Evolutionary conservation across 1,284 basidiomycete genomes (phyloP), one percentile per base, ranked within the genome.

Genomic region (Rhodotorula sp.): DNA sequence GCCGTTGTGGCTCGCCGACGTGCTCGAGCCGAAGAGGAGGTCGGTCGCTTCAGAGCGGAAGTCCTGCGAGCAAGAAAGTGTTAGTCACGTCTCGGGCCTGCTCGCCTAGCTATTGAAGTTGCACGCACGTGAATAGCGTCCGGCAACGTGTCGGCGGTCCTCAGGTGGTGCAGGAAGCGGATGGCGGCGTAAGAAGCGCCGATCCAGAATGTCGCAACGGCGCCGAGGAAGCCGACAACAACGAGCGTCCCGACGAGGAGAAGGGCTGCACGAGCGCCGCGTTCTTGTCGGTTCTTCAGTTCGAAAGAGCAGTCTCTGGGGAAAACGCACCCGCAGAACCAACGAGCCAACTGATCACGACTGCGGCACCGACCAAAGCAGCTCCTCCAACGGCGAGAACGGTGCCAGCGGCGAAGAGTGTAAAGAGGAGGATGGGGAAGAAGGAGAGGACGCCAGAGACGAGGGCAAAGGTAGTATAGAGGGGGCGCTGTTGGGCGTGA

Each of bases 371-470:
- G 36, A 68, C 29, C 24, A 72, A 47, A 4, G 70, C 66, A 2
- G 48, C 57, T 6, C 70, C 70, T 4, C 66, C 66, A n/a, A 72
- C 49, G 39, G 68, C 36, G 56, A 72, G 53, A n/a, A 66, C 8
- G 20, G 60, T 47, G 2, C 55, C 54, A 54, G 58, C 9, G 46
- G 66, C 34, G 34, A 68, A 72, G 34, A 63, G 11, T 53, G 56
- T 27, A 29, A 68, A 72, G 36, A 62, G 13, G 15, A 48, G 24
- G 53, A 72, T 48, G 36, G 70, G 70, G 24, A 72, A 20, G 57
- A 66, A 58, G 36, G 66, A 66, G 47, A 72, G 32, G 15, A 52
- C 51, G 44, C 56, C 46, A 27, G 66, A 62, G 29, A 72, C 39
- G 60, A 49, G 27, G 47, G 63, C 17, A 49, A 68, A 65, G 15